Percentiles rank a stretch among this genome's conserved stretches.
These are phyloP conservation scores for Salix viminalis DNA, from an alignment of 345 rosid species.

Conservation along the genomic window DNA sequence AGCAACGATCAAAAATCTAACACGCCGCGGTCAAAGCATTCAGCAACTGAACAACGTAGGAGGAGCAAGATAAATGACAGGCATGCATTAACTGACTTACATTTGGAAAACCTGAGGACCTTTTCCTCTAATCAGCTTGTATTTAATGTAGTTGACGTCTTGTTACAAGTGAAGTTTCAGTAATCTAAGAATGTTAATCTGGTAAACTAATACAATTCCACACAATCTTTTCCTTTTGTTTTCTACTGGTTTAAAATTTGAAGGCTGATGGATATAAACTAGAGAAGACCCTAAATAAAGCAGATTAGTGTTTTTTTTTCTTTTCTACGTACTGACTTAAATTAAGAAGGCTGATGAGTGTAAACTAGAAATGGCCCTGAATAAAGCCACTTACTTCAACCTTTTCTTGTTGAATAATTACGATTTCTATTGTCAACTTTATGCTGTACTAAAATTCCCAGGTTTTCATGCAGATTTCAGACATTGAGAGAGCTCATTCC, in stretches of 20 bases:
- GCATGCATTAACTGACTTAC: constrained; percentile 28
- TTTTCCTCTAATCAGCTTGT: background rate
- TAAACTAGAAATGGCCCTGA: background rate
- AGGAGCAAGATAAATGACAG: constrained; percentile 98
- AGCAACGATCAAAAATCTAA: constrained; percentile 70
- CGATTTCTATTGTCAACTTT: background rate
- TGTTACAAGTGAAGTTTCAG: background rate
- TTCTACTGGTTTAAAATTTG: background rate
- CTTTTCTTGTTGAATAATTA: background rate
- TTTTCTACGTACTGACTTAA: no score
- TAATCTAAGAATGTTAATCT: background rate
- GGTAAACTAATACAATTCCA: background rate
- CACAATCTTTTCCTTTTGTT: background rate
- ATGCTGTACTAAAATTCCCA: background rate
- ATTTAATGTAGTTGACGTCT: background rate
- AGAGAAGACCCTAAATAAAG: background rate
- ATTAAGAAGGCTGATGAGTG: background rate
- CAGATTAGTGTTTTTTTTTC: background rate
- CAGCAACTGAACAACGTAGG: constrained; percentile 95
- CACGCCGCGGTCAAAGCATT: constrained; percentile 95
- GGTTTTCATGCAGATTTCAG: constrained; percentile 66
- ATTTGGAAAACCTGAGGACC: background rate
- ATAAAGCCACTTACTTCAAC: background rate
- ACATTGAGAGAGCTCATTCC: constrained; percentile 83
- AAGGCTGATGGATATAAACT: background rate